phyloP scores from a whole-genome alignment of 106 monocot species.

The Narthecium ossifragum region DNA sequence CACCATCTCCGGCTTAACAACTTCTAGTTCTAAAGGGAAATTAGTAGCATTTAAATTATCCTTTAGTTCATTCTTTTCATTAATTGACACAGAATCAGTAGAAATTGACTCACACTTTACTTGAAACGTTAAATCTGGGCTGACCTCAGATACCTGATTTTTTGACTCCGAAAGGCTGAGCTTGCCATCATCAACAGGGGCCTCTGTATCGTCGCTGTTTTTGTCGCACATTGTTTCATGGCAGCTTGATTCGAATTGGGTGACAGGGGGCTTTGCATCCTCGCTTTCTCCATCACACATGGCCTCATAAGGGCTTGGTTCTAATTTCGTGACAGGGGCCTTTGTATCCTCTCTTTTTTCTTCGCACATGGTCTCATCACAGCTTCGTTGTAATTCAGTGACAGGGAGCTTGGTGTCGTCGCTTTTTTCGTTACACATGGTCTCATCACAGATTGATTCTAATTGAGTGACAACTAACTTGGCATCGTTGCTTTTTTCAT shows the following conservation, averaged over 20 bases:
- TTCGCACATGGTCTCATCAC: slow-evolving; percentile 4
- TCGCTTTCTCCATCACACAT: slow-evolving; percentile 14
- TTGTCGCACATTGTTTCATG: slow-evolving; percentile 9
- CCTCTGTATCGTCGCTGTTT: slow-evolving; percentile 25
- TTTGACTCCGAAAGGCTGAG: slow-evolving; percentile 21
- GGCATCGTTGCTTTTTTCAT: slow-evolving; percentile 26
- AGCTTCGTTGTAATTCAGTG: slow-evolving; percentile 22
- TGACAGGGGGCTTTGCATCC: slow-evolving; percentile 17
- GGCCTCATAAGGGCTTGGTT: neutral
- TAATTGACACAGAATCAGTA: slow-evolving; percentile 72
- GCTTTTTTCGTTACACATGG: slow-evolving; percentile 11
- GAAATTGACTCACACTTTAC: slow-evolving; percentile 82
- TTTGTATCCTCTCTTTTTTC: slow-evolving; percentile 26
- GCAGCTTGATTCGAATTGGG: neutral
- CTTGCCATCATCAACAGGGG: slow-evolving; percentile 26
- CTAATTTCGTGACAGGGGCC: slow-evolving; percentile 1
- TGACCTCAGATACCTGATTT: slow-evolving; percentile 91
- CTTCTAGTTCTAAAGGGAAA: slow-evolving; percentile 86
- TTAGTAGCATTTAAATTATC: slow-evolving; percentile 90
- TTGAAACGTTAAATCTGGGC: slow-evolving; percentile 66
- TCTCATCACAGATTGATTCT: slow-evolving; percentile 4
- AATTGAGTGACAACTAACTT: slow-evolving; percentile 1
- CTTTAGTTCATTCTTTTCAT: slow-evolving; percentile 77
- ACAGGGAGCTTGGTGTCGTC: slow-evolving; percentile 21
- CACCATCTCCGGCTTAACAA: slow-evolving; percentile 61